Conservation (phyloP, 306 rosid species). For the Medicago truncatula region DNA sequence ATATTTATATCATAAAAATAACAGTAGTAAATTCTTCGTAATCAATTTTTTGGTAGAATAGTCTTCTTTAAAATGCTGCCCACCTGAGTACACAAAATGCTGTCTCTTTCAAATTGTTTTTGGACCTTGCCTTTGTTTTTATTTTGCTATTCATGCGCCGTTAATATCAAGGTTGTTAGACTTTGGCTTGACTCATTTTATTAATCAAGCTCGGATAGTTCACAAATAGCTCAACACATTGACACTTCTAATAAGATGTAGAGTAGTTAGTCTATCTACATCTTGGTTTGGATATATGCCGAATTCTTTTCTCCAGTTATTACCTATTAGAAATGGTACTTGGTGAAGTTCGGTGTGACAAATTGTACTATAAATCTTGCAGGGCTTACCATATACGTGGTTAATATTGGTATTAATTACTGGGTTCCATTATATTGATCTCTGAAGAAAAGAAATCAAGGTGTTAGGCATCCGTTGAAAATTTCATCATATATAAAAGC, state of each 20-base stretch:
- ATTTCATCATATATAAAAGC: background rate
- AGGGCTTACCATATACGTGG: background rate
- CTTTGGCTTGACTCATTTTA: background rate
- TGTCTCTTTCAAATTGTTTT: background rate
- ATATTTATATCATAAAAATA: background rate
- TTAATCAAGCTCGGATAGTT: background rate
- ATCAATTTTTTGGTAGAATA: background rate
- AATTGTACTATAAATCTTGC: slow-evolving; percentile 1
- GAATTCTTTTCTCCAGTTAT: background rate
- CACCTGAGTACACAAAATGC: background rate
- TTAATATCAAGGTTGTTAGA: too few relatives aligned
- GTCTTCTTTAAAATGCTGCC: background rate
- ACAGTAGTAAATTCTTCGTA: background rate
- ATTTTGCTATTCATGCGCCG: too few relatives aligned
- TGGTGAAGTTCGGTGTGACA: slow-evolving; percentile 10
- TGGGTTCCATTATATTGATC: slow-evolving; percentile 15
- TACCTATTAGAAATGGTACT: background rate
- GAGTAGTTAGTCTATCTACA: background rate
- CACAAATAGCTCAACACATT: background rate
- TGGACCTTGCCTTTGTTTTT: background rate
- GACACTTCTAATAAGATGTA: background rate
- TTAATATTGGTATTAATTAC: slow-evolving; percentile 11
- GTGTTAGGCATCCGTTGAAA: background rate
- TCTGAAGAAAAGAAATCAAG: background rate
- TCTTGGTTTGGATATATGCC: slow-evolving; percentile 11